Evolutionary conservation across 1,284 basidiomycete genomes (phyloP).

Genomic region (Butyriboletus appendiculatus): DNA sequence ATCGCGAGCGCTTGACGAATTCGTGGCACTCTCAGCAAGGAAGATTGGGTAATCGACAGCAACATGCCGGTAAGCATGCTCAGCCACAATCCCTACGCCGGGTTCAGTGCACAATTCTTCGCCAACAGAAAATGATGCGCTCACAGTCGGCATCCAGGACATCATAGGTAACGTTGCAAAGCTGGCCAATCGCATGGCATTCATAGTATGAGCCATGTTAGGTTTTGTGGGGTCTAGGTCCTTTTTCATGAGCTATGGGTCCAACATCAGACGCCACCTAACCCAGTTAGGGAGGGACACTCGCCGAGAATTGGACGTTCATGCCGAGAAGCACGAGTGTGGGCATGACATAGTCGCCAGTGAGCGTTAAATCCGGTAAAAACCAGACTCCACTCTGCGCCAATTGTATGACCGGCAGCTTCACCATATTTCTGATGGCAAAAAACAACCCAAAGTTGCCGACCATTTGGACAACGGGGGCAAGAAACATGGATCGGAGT

Average conservation of each 20-base stretch:
- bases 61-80: conserved; percentile 29
- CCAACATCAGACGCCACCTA: conserved; percentile 4
- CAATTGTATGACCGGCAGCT: conserved; percentile 72
- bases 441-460: conserved; percentile 88
- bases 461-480: conserved; percentile 75
- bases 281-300: conserved; percentile 28
- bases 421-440: conserved; percentile 74
- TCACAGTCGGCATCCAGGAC: conserved; percentile 55
- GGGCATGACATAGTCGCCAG: conserved; percentile 83
- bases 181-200: conserved; percentile 66
- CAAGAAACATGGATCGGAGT: conserved; percentile 56
- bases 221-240: conserved; percentile 60
- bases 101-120: not conserved
- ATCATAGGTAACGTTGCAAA: conserved; percentile 64
- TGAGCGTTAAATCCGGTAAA: conserved; percentile 79
- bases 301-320: conserved; percentile 71
- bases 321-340: conserved; percentile 62
- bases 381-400: conserved; percentile 77
- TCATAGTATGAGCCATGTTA: conserved; percentile 69
- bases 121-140: conserved; percentile 26
- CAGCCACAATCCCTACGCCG: conserved; percentile 31
- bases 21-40: conserved; percentile 24
- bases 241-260: conserved; percentile 49
- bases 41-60: conserved; percentile 24
- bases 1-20: conserved; percentile 30